These are phyloP conservation scores for Ceratocystiopsis minuta DNA, from an alignment of 2,329 filamentous ascomycete genomes.

Conservation along the genomic window DNA sequence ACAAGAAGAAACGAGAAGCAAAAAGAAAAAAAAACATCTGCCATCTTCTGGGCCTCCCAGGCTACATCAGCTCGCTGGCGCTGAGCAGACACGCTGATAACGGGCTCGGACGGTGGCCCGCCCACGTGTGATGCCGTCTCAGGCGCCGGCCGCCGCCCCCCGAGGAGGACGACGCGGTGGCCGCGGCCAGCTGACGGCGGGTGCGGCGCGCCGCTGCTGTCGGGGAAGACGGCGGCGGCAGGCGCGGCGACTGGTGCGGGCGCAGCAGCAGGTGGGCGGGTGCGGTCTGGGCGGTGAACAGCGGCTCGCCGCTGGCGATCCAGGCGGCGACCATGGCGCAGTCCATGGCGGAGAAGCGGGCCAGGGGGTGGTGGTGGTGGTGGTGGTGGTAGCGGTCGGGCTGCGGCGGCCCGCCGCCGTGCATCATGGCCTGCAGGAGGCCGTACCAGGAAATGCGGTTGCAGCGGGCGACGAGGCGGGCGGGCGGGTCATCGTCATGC, in stretches of 20 bases:
- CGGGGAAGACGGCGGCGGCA: not conserved
- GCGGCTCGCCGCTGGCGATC: not conserved
- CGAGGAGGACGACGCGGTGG: too few species aligned
- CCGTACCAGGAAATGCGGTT: slow-evolving; percentile 4
- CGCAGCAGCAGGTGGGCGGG: not conserved
- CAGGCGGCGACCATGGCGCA: not conserved
- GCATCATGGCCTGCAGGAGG: not conserved
- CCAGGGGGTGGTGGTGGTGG: not conserved
- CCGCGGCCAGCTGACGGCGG: too few species aligned
- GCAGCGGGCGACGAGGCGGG: not conserved
- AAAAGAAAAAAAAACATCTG: too few species aligned
- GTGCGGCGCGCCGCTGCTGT: too few species aligned
- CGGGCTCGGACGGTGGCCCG: too few species aligned
- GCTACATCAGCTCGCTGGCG: too few species aligned
- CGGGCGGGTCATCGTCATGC: not conserved
- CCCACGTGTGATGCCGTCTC: too few species aligned
- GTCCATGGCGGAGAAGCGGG: not conserved
- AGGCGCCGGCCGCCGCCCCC: too few species aligned
- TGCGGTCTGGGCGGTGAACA: slow-evolving; percentile 1
- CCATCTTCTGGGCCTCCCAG: too few species aligned
- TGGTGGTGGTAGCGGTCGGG: not conserved
- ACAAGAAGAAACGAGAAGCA: too few species aligned
- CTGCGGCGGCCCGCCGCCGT: not conserved
- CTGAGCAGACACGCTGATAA: too few species aligned
- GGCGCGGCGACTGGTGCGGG: not conserved